Evolutionary conservation across 495 filamentous ascomycete genomes (phyloP).

Genomic region (Penicillium fimorum): DNA sequence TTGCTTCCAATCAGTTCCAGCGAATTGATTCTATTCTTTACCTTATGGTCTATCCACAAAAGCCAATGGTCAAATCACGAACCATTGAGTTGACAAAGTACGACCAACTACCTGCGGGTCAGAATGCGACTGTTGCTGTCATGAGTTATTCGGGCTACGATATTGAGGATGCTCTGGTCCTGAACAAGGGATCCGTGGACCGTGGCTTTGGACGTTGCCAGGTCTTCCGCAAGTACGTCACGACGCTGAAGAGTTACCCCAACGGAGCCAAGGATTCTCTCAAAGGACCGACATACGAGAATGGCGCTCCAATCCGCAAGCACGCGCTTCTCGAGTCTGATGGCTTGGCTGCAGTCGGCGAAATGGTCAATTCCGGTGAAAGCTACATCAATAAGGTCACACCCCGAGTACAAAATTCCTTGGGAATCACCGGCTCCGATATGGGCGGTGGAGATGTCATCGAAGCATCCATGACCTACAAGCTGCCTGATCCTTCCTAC

Average conservation of each 20-base stretch:
- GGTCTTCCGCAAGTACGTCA: slow-evolving; percentile 84
- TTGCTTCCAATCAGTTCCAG: slow-evolving; percentile 94
- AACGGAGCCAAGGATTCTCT: slow-evolving; percentile 78
- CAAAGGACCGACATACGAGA: slow-evolving; percentile 56
- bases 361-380: slow-evolving; percentile 67
- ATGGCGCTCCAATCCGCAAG: slow-evolving; percentile 65
- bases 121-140: slow-evolving; percentile 95
- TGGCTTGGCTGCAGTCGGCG: slow-evolving; percentile 81
- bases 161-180: slow-evolving; percentile 95
- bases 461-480: slow-evolving; percentile 74
- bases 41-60: slow-evolving; percentile 95
- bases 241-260: slow-evolving; percentile 73
- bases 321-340: slow-evolving; percentile 72
- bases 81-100: slow-evolving; percentile 97
- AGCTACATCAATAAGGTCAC: slow-evolving; percentile 85
- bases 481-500: slow-evolving; percentile 77
- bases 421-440: slow-evolving; percentile 60
- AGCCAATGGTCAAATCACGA: slow-evolving; percentile 94
- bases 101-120: slow-evolving; percentile 93
- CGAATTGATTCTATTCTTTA: slow-evolving; percentile 95
- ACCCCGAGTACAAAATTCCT: slow-evolving; percentile 67
- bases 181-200: slow-evolving; percentile 94
- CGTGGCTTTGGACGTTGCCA: slow-evolving; percentile 94
- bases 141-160: slow-evolving; percentile 99
- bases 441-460: slow-evolving; percentile 51